Percentiles rank a stretch among this genome's conserved stretches.
Evolutionary conservation across 106 monocot species (phyloP).

Genomic region (Phalaenopsis equestris): DNA sequence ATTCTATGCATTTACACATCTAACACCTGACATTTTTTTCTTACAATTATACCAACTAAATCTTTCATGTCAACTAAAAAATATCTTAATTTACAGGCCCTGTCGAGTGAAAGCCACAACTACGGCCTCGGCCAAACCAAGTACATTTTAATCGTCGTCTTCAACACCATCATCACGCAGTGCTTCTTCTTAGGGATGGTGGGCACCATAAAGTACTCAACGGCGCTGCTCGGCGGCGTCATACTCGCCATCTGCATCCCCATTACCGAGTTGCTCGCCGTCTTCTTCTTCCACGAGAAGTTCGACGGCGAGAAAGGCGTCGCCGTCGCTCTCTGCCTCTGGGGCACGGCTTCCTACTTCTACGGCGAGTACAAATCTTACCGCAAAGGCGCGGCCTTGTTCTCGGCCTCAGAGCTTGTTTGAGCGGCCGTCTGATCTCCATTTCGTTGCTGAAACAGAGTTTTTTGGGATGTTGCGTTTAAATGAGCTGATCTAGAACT

Average conservation of each 20-base stretch:
- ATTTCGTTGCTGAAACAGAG: no score
- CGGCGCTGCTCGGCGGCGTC: constrained; percentile 17
- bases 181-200: constrained; percentile 14
- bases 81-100: constrained; percentile 7
- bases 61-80: no score
- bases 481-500: no score
- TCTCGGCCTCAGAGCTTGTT: neutral
- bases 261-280: constrained; percentile 7
- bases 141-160: constrained; percentile 11
- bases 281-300: constrained; percentile 11
- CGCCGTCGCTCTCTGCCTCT: constrained; percentile 23
- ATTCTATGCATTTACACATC: no score
- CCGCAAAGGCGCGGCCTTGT: neutral
- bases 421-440: no score
- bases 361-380: constrained; percentile 38
- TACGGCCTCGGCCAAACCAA: constrained; percentile 14
- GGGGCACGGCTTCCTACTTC: constrained; percentile 52
- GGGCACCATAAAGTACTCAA: constrained; percentile 4
- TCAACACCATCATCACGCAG: constrained; percentile 8
- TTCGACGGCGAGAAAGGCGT: constrained; percentile 9
- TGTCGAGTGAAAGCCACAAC: constrained; percentile 9
- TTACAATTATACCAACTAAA: no score
- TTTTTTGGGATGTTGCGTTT: no score
- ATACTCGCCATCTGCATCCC: constrained; percentile 8
- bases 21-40: no score